Evolutionary conservation across 2,329 filamentous ascomycete species (phyloP).

Genomic region (Cytospora chrysosperma): DNA sequence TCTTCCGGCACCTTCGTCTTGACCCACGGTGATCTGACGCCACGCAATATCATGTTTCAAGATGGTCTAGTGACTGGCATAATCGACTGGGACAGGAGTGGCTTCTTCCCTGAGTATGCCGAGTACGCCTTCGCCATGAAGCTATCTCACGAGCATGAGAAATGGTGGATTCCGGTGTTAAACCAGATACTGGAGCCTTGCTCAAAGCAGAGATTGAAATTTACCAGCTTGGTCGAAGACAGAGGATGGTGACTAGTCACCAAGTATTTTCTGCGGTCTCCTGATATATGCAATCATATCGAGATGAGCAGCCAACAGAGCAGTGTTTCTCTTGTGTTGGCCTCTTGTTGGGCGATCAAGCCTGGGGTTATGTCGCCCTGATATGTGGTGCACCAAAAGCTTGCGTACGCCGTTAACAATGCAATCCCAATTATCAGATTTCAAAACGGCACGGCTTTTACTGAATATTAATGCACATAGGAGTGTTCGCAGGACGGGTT

Average conservation of each 20-base stretch:
- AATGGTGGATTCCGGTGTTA: slow-evolving; percentile 20
- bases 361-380: too few relatives aligned
- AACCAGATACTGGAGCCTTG: slow-evolving; percentile 1
- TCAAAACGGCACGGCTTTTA: too few relatives aligned
- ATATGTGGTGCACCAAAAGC: too few relatives aligned
- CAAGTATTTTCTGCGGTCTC: too few relatives aligned
- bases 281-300: too few relatives aligned
- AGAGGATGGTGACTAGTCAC: background rate
- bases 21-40: slow-evolving; percentile 10
- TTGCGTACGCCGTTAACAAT: too few relatives aligned
- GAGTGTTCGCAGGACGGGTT: too few relatives aligned
- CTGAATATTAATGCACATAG: too few relatives aligned
- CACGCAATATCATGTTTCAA: slow-evolving; percentile 20
- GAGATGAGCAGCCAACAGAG: too few relatives aligned
- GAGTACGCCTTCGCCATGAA: slow-evolving; percentile 23
- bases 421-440: too few relatives aligned
- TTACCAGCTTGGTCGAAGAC: background rate
- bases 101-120: slow-evolving; percentile 24
- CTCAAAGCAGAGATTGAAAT: background rate
- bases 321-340: too few relatives aligned
- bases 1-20: slow-evolving; percentile 1
- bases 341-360: too few relatives aligned
- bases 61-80: slow-evolving; percentile 16
- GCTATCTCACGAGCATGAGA: slow-evolving; percentile 5
- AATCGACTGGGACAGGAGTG: slow-evolving; percentile 23